Evolutionary conservation across 306 rosid species (phyloP).

Genomic region (Albizia julibrissin): DNA sequence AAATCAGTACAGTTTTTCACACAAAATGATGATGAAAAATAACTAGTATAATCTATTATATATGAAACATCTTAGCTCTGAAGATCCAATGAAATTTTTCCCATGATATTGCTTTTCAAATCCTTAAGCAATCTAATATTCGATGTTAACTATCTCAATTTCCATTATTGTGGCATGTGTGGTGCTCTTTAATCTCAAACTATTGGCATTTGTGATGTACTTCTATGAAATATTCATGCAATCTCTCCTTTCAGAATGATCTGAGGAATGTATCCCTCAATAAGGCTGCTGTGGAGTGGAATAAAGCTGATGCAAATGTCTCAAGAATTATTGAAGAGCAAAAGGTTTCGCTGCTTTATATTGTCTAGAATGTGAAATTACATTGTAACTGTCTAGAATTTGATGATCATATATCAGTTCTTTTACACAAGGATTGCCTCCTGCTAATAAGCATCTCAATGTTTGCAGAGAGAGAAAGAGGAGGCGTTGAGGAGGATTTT

Average conservation of each 20-base stretch:
- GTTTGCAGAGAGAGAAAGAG: conserved; percentile 79
- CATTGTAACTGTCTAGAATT: not conserved
- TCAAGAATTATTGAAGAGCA: conserved; percentile 83
- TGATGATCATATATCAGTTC: not conserved
- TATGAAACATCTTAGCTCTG: conserved; percentile 7
- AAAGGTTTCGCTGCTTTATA: conserved; percentile 52
- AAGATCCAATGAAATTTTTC: not conserved
- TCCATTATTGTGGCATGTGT: conserved; percentile 4
- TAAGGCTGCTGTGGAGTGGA: conserved; percentile 80
- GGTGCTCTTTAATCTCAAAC: conserved; percentile 30
- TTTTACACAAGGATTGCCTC: conserved; percentile 11
- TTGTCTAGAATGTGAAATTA: conserved; percentile 26
- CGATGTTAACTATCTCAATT: conserved; percentile 21
- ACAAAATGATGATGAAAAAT: not conserved
- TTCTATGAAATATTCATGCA: conserved; percentile 28
- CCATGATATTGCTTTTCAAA: conserved; percentile 1
- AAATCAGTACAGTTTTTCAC: not conserved
- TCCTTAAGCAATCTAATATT: not conserved
- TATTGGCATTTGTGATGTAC: conserved; percentile 17
- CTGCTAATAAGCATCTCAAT: conserved; percentile 29
- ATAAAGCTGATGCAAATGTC: conserved; percentile 76
- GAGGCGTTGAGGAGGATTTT: conserved; percentile 78
- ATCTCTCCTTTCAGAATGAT: conserved; percentile 60
- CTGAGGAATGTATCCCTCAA: conserved; percentile 72
- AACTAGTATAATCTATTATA: conserved; percentile 15